A percentile compares a stretch with the other conserved stretches of the same genome.
These are phyloP conservation scores for Dalbergia oliveri DNA, from an alignment of 306 rosid genomes.

Conservation along the genomic window DNA sequence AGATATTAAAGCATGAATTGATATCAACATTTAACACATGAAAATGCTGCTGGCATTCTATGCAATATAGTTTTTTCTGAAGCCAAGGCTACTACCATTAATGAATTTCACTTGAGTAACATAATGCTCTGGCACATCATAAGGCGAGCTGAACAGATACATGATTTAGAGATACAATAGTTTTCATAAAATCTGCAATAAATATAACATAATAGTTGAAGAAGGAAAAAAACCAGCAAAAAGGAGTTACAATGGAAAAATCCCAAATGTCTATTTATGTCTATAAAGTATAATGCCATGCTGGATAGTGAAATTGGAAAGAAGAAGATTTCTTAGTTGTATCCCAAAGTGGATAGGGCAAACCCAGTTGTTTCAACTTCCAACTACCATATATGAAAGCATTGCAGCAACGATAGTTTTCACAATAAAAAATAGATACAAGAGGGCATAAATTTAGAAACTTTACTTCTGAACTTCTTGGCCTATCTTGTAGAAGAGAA, in stretches of 20 bases:
- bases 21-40: background rate
- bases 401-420: conserved; percentile 4
- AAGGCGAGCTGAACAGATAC: conserved; percentile 17
- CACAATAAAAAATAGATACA: conserved; percentile 19
- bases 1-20: conserved; percentile 9
- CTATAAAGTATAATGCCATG: background rate
- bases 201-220: conserved; percentile 7
- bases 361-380: background rate
- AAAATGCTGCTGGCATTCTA: background rate
- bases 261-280: conserved; percentile 3
- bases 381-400: conserved; percentile 3
- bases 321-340: background rate
- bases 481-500: conserved; percentile 88
- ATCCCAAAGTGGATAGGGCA: background rate
- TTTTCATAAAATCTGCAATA: conserved; percentile 13
- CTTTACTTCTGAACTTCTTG: conserved; percentile 85
- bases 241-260: conserved; percentile 13
- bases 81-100: conserved; percentile 17
- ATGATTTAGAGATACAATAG: background rate
- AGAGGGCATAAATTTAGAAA: conserved; percentile 32
- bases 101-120: conserved; percentile 22
- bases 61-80: conserved; percentile 12
- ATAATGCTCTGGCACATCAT: conserved; percentile 28
- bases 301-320: conserved; percentile 9
- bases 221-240: background rate